Conservation (phyloP, 306 rosid genomes). For the Dalbergia cochinchinensis region DNA sequence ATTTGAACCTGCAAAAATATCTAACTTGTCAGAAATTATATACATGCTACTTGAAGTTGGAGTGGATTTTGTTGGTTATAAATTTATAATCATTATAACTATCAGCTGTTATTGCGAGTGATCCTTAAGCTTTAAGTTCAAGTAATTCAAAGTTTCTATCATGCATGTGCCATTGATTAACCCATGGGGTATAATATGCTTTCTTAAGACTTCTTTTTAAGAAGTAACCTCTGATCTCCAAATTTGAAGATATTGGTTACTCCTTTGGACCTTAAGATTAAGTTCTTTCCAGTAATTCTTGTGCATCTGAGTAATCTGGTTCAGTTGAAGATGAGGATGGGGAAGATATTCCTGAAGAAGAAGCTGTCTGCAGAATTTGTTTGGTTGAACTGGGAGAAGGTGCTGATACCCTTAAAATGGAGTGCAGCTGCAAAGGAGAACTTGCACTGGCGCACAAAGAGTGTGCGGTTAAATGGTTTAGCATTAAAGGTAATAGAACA, state of each 20-base stretch:
- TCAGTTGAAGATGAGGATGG: constrained; percentile 63
- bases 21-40: neutral
- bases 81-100: constrained; percentile 1
- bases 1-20: neutral
- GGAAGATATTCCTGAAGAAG: constrained; percentile 65
- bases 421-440: constrained; percentile 84
- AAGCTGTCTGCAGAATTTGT: constrained; percentile 80
- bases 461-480: constrained; percentile 79
- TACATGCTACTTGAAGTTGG: neutral
- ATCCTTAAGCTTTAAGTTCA: neutral
- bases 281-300: constrained; percentile 45
- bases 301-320: constrained; percentile 55
- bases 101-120: neutral
- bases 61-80: constrained; percentile 8
- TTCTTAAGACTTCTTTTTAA: neutral
- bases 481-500: constrained; percentile 72
- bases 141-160: neutral
- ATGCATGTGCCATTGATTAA: constrained; percentile 22
- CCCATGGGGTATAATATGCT: no score
- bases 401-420: constrained; percentile 69
- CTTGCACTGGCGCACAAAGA: constrained; percentile 83
- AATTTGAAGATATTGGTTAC: constrained; percentile 37
- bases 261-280: constrained; percentile 26
- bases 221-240: constrained; percentile 29
- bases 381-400: constrained; percentile 66